Evolutionary conservation across 306 rosid genomes (phyloP).

Genomic region (Glycine tomentella): DNA sequence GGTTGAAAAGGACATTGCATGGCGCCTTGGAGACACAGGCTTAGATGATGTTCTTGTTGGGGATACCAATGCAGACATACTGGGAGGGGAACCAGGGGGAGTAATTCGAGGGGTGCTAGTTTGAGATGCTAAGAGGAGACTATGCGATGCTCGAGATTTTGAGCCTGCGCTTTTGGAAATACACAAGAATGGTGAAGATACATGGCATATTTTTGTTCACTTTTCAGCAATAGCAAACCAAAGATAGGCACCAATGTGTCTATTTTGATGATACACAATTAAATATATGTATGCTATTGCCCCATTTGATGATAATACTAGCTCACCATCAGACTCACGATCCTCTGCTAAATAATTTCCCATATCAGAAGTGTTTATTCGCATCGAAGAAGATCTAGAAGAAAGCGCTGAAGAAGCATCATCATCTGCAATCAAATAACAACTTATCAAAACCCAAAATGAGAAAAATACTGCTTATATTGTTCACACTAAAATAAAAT

Average conservation of each 20-base stretch:
- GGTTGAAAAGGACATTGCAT: conserved; percentile 69
- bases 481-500: no score
- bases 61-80: conserved; percentile 71
- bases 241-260: not conserved
- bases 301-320: conserved; percentile 46
- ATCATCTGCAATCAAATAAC: conserved; percentile 58
- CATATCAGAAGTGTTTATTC: conserved; percentile 50
- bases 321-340: conserved; percentile 69
- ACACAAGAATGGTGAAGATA: not conserved
- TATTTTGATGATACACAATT: not conserved
- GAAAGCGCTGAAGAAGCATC: conserved; percentile 59
- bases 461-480: not conserved
- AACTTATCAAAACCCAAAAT: conserved; percentile 18
- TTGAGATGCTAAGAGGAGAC: conserved; percentile 78
- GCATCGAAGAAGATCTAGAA: conserved; percentile 64
- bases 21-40: conserved; percentile 85
- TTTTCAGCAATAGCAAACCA: conserved; percentile 18
- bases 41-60: conserved; percentile 85
- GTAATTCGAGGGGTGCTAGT: conserved; percentile 74
- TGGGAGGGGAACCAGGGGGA: conserved; percentile 85
- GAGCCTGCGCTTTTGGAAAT: conserved; percentile 34
- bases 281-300: not conserved
- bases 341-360: conserved; percentile 63
- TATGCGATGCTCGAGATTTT: conserved; percentile 55
- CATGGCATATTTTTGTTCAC: not conserved